Evolutionary conservation across 2,329 filamentous ascomycete species (phyloP), one percentile per base, ranked within the genome.

Genomic region (Xylariales sp.): DNA sequence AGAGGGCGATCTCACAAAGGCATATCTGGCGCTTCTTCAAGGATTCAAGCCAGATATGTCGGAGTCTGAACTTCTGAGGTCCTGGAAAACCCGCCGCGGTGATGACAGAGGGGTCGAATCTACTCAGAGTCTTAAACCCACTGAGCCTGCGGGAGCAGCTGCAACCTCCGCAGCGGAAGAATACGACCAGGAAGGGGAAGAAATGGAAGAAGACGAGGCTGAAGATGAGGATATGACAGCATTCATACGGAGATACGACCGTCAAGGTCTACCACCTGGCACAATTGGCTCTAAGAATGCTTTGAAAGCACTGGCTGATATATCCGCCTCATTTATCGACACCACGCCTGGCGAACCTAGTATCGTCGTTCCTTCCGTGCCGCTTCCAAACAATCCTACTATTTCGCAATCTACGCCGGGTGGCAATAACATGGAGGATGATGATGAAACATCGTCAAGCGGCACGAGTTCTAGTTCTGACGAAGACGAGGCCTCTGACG

Each of bases 211-310:
- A n/a, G 49, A 52, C 4, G 41, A 50, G 4, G 58, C 54, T 12
- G 52, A 56, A 1, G 49, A 48, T 6, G 55, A 55, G 11, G 52
- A 50, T 5, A 48, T 54, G 2, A 43, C 48, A 6, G 48, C 50
- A 6, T 40, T 57, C 11, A 45, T 59, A 17, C 59, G 51, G 35
- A 54, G 58, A 34, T 59, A 53, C 45, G 63, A 66, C 33, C 48
- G 54, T 15, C 54, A 61, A 19, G 64, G 64, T 1, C 59, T 66
- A 16, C 64, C 64, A 1, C 52, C 61, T 5, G 64, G 63, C 5
- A 61, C 63, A 2, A 62, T 66, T 25, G 54, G 59, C 11, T 59
- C 54, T 10, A 61, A 62, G 2, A 59, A 53, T 16, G 60, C 61
- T 5, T 46, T 63, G 10, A 41, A 44, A 6, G 50, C 57, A 23